These are phyloP conservation scores for Colletotrichum siamense DNA, from an alignment of 2,329 filamentous ascomycete species.

Conservation along the genomic window DNA sequence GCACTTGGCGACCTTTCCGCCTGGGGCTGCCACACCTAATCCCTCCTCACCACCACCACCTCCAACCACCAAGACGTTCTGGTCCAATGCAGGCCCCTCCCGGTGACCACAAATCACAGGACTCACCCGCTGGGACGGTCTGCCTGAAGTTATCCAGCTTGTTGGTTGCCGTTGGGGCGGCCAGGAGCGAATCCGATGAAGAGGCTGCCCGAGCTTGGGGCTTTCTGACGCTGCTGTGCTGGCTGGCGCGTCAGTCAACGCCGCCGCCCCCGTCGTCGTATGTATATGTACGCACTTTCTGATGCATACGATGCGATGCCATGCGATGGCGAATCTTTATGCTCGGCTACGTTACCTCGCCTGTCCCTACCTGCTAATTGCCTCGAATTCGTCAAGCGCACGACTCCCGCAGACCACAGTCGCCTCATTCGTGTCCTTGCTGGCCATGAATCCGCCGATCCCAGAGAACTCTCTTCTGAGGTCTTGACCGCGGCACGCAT, in stretches of 20 bases:
- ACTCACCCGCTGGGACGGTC: conserved; percentile 2
- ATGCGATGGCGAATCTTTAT: not conserved
- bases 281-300: not conserved
- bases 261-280: not conserved
- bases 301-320: not conserved
- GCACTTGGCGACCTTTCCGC: not conserved
- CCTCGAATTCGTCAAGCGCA: not conserved
- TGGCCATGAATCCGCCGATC: not conserved
- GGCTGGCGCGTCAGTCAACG: conserved; percentile 1
- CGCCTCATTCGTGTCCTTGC: not conserved
- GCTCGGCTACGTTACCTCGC: not conserved
- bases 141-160: conserved; percentile 5
- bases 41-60: not conserved
- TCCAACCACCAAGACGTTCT: not conserved
- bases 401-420: not conserved
- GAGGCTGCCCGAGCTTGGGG: not conserved
- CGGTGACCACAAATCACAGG: conserved; percentile 17
- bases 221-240: not conserved
- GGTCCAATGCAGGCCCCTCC: conserved; percentile 14
- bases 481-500: not conserved
- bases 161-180: not conserved
- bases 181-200: conserved; percentile 1
- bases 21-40: not conserved
- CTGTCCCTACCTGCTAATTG: not conserved
- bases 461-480: not conserved